Evolutionary conservation across 805 yeast genomes (phyloP).

Genomic region (Wickerhamiella brachini): DNA sequence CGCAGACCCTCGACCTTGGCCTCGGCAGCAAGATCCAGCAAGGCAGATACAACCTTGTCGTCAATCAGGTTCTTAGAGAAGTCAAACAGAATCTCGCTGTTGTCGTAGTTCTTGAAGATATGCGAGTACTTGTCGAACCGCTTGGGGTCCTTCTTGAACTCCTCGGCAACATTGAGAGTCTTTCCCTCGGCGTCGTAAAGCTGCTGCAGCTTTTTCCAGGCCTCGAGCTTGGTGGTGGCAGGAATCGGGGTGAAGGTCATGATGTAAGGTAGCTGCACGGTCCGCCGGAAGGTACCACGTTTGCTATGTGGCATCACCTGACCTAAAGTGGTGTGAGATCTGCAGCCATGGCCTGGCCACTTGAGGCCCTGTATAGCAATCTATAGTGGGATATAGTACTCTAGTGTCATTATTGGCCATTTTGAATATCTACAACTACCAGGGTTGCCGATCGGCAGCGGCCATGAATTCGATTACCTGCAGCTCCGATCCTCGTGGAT

Average conservation of each 20-base stretch:
- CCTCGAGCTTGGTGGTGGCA: slow-evolving; percentile 38
- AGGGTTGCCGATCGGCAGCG: not conserved
- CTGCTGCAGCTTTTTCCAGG: slow-evolving; percentile 68
- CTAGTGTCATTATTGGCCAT: too few species aligned
- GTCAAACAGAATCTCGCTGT: slow-evolving; percentile 81
- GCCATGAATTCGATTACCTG: not conserved
- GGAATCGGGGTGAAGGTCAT: not conserved
- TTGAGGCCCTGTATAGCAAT: too few species aligned
- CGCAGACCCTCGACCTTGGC: slow-evolving; percentile 78
- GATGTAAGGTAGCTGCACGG: not conserved
- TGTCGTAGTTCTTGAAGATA: slow-evolving; percentile 73
- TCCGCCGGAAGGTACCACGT: not conserved
- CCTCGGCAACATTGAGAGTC: slow-evolving; percentile 57
- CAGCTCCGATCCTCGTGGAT: not conserved
- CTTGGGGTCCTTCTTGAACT: slow-evolving; percentile 57
- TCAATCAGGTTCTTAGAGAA: slow-evolving; percentile 88
- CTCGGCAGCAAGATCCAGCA: slow-evolving; percentile 75
- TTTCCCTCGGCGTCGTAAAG: slow-evolving; percentile 61
- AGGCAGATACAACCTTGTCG: slow-evolving; percentile 57
- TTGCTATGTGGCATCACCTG: not conserved
- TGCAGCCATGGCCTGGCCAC: not conserved
- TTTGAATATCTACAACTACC: too few species aligned
- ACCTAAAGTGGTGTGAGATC: not conserved
- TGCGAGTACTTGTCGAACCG: slow-evolving; percentile 67
- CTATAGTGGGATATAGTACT: too few species aligned